phyloP scores from a whole-genome alignment of 2,329 filamentous ascomycete genomes.

The Phyllosticta capitalensis region DNA sequence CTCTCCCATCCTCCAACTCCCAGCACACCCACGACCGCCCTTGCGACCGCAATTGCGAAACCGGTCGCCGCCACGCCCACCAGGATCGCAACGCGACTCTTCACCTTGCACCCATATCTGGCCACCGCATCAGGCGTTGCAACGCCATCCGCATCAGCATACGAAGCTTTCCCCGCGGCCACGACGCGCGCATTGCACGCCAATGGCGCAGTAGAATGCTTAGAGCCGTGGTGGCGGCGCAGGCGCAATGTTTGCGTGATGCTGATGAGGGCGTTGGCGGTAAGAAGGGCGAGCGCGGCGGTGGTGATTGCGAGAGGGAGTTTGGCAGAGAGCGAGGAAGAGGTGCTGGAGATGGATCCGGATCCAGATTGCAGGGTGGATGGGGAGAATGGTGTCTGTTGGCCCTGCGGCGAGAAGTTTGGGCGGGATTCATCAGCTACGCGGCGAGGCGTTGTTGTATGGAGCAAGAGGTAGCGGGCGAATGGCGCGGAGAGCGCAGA shows the following conservation, averaged over 20 bases:
- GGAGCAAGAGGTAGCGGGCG: neutral
- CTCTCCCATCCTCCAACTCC: neutral
- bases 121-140: neutral
- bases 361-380: neutral
- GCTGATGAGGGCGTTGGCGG: conserved; percentile 2
- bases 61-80: neutral
- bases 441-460: neutral
- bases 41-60: neutral
- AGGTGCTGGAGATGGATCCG: neutral
- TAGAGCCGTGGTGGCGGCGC: neutral
- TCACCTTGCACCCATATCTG: neutral
- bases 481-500: neutral
- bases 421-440: neutral
- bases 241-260: conserved; percentile 3
- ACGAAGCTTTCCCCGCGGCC: neutral
- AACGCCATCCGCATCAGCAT: conserved; percentile 4
- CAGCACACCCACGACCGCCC: neutral
- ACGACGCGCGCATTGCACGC: neutral
- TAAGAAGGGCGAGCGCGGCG: neutral
- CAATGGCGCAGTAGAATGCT: neutral
- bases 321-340: neutral
- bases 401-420: neutral
- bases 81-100: neutral
- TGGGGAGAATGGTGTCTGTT: neutral
- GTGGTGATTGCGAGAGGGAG: neutral